Base-by-base conservation (phyloP, 495 filamentous ascomycete species). In the Physcia stellaris region DNA sequence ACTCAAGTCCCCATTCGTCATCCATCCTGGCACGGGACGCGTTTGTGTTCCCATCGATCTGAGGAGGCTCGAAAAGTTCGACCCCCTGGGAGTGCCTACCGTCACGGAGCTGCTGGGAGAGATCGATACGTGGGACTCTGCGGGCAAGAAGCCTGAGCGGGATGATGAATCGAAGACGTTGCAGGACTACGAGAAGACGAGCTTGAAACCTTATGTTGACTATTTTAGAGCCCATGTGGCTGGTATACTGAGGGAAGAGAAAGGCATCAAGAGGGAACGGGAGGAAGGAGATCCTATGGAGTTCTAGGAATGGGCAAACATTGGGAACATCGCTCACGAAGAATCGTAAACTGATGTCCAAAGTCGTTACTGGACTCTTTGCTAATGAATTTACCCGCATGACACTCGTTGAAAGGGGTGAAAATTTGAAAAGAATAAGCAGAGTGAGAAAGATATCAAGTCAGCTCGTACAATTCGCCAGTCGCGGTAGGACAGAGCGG, bases 171-270 rank as follows among this genome's bases (percentile, higher is more conserved):
- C 42, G 33, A 67, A 68, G 41, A 73, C 64, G 41, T 46, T 82
- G 27, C 73, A 75, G 54, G 92, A 98, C 55, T 95, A 86, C 70
- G 88, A 98, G 64, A 96, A 94, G 71, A 98, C 90, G 21, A 83
- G 84, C 37, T 57, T 98, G 45, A 92, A 81, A 60, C 84, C 87
- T 31, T 96, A 92, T 58, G 73, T 96, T 13, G 86, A 95, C 32
- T 77, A 75, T 48, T 96, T 96, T 60, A 75, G 79, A 39, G 70
- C 63, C 1, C 90, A 94, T 59, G 85, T 96, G 20, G 64, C 73
- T 2, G 64, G 58, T 3, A 54, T 95, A 24, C 67, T 94, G 52
- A 86, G 75, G 54, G 90, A 90, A 18, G 90, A 96, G 63, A 71
- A 68, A 37, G 69, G 67, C 19, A 64, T 68, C 7, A 86, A 81